A percentile compares a stretch with the other conserved stretches of the same genome.
These are phyloP conservation scores for Phyllosticta citrichinensis DNA, from an alignment of 2,329 filamentous ascomycete species.

Conservation along the genomic window DNA sequence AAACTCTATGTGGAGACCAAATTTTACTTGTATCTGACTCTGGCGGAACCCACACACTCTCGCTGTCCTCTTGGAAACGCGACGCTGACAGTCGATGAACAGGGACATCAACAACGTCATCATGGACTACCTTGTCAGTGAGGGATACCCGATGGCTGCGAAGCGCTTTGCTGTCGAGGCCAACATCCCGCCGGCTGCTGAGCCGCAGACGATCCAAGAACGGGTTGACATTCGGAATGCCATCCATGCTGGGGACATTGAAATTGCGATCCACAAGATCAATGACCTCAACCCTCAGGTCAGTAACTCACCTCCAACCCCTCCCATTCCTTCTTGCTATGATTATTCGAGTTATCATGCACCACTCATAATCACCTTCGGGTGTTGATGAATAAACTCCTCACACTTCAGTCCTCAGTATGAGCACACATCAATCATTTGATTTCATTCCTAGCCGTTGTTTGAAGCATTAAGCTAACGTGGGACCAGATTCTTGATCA, in stretches of 20 bases:
- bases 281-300: slow-evolving; percentile 91
- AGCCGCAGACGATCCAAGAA: slow-evolving; percentile 62
- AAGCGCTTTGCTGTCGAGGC: slow-evolving; percentile 91
- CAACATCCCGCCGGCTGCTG: slow-evolving; percentile 66
- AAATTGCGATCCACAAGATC: slow-evolving; percentile 73
- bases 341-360: slow-evolving; percentile 99
- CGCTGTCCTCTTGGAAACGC: neutral
- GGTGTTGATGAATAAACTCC: slow-evolving; percentile 78
- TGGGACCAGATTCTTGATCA: slow-evolving; percentile 67
- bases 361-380: slow-evolving; percentile 93
- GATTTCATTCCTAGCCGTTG: neutral
- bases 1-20: slow-evolving; percentile 85
- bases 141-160: slow-evolving; percentile 87
- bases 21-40: slow-evolving; percentile 69
- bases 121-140: slow-evolving; percentile 92
- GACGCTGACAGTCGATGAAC: slow-evolving; percentile 19
- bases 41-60: slow-evolving; percentile 15
- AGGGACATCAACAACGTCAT: slow-evolving; percentile 95
- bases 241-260: slow-evolving; percentile 78
- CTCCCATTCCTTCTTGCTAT: slow-evolving; percentile 45
- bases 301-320: slow-evolving; percentile 31
- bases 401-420: slow-evolving; percentile 73
- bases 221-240: slow-evolving; percentile 75
- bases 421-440: slow-evolving; percentile 47
- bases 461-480: slow-evolving; percentile 16